Base-by-base conservation (phyloP, 2,329 filamentous ascomycete species). In the Penicillium crustosum region DNA sequence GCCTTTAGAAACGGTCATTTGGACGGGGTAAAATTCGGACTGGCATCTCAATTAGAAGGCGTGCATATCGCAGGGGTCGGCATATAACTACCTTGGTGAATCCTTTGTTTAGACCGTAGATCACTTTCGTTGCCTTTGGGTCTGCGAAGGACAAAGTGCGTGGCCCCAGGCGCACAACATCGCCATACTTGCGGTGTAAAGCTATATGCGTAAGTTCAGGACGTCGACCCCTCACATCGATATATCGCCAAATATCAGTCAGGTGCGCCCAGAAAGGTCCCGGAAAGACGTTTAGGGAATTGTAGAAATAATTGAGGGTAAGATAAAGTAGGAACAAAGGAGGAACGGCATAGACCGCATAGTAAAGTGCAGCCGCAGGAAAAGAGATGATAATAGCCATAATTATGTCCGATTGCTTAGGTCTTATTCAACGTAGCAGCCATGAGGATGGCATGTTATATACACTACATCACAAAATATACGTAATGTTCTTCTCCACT, bases 101-200 rank as follows among this genome's bases (percentile, higher is more conserved):
- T 0, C 89, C 89, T 73, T 93, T 93, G 71, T 93, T 93, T 43
- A 93, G 75, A 0, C 90, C 90, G 71, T 94, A 95, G 44, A 94
- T 93, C 17, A 50, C 48, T n/a, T 50, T 49, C 15, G 47, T n/a
- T 27, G 89, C 89, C 58, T 83, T 83, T 0, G 90, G 89, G 63
- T 91, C 83, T 3, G 88, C 83, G 67, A 94, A 91, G 0, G 88
- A 91, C 1, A 94, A 74, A 0, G 58, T 58, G 43, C 92, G 92
- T 1, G 90, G 90, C 0, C 89, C 90, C 4, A 92, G 75, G 1
- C 90, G 82, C 1, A 94, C 89, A 3, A 93, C 80, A 68, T 89
- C 84, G 47, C 90, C 90, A 75, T 91, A 81, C 65, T 90, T 82
- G 15, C 81, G 80, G 70, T 94, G 90, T 0, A 94, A 79, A 9